These are phyloP conservation scores for Aspergillus carlsbadensis DNA, from an alignment of 495 filamentous ascomycete genomes.

Conservation along the genomic window DNA sequence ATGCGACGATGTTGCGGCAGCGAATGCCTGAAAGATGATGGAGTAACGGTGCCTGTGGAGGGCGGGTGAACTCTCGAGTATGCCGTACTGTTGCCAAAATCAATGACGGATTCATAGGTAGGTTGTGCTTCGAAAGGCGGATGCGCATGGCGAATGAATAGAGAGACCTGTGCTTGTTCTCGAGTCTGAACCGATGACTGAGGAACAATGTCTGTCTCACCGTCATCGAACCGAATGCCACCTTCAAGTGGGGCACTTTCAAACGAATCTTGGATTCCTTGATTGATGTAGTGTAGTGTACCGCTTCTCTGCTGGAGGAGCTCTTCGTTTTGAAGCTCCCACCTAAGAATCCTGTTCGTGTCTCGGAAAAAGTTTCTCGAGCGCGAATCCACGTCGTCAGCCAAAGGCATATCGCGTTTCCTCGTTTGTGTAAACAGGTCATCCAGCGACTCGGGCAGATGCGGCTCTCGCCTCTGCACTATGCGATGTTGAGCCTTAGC, in stretches of 20 bases:
- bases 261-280: constrained; percentile 31
- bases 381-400: constrained; percentile 13
- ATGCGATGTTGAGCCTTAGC: neutral
- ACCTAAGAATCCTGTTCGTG: constrained; percentile 32
- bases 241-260: constrained; percentile 32
- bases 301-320: constrained; percentile 24
- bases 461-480: constrained; percentile 3
- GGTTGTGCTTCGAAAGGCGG: neutral
- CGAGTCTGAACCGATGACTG: constrained; percentile 6
- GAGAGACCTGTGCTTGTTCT: neutral
- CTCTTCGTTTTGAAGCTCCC: constrained; percentile 38
- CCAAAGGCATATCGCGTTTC: constrained; percentile 10
- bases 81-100: too few species aligned
- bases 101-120: neutral
- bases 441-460: constrained; percentile 26
- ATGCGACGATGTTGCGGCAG: constrained; percentile 24
- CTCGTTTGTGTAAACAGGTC: constrained; percentile 24
- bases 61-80: too few species aligned
- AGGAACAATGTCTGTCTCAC: constrained; percentile 13
- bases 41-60: too few species aligned
- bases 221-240: constrained; percentile 34
- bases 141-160: neutral
- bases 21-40: too few species aligned
- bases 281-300: constrained; percentile 34
- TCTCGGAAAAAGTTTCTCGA: constrained; percentile 25